Evolutionary conservation across 768 basidiomycete species (phyloP), one percentile per base, ranked within the genome.

Genomic region (Leucocoprinus birnbaumii): DNA sequence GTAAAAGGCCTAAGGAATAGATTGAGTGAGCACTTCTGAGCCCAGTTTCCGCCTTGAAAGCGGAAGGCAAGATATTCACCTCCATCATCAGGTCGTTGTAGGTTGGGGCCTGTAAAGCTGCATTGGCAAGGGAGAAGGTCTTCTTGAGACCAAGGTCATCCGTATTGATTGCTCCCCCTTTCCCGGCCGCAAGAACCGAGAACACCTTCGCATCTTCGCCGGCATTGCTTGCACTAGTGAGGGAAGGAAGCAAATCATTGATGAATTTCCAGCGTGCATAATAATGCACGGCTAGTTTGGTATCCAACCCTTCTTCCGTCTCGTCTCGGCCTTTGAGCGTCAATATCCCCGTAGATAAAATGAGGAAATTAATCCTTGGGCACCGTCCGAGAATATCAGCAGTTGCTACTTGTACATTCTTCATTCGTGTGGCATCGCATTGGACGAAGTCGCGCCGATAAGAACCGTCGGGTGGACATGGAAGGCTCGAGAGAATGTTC

Each of bases 81-180:
- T 80, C 72, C 44, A 82, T 57, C 77, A 80, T 79, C 18, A 80
- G 60, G 62, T 83, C 81, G 55, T 73, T 82, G 58, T 82, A 82
- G 0, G 79, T 77, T 16, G 72, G 66, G 0, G 71, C 68, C 1
- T 66, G 58, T 31, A 63, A 24, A 1, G 67, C 73, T 0, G 76
- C 75, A 2, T 66, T 71, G 6, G 55, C 11, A 1, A 72, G 27
- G 1, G 66, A 69, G 62, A 70, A 83, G n/a, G 51, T 65, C 64
- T 79, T 78, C 67, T 78, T 78, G 60, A 83, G 62, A 0, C 73
- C 79, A 19, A 80, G 68, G 53, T 82, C 79, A 45, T 79, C 67
- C 25, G 73, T 56, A 60, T 78, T 68, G 16, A 81, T 69, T 7
- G 66, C 60, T 1, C 65, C 67, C 10, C 77, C 76, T 7, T 65